Base-by-base conservation (phyloP, 352 stramenopile genomes). In the Pythium folliculosum region DNA sequence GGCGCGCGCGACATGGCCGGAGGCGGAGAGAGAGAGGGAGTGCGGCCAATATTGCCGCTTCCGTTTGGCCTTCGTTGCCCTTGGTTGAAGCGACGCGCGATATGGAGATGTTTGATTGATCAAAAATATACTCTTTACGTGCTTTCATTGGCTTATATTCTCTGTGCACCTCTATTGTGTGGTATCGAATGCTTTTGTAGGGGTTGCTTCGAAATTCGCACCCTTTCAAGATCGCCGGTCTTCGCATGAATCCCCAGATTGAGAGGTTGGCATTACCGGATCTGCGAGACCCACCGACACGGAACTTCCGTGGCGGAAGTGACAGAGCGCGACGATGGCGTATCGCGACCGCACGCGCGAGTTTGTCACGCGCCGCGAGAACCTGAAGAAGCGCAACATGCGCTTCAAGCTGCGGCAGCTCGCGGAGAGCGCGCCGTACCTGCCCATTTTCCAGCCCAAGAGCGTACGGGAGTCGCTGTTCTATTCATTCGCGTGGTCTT, bases 341-440 rank as follows among this genome's bases (percentile, higher is more conserved):
- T 74, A 89, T 61, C 79, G 84, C 2, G 77, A 92, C 56, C 79
- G 88, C 16, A 88, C 82, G 37, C 55, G 65, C 16, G 70, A 78
- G 54, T 92, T 88, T 66, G 10, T 23, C 2, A 65, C 73, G 69
- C 72, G 80, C 0, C 75, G 84, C 13, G 60, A 51, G 5, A 81
- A 80, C 17, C 65, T 89, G 27, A 78, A 82, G 61, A 84, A 77
- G 70, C 78, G 77, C 40, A 85, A 85, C 45, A 53, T 89, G 69
- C 70, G 80, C 45, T 89, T 90, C 44, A 76, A 79, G 59, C 71
- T 92, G 76, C 77, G 72, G 1, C 71, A 78, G 17, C 60, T 86
- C 14, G 56, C 81, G 32, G 74, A 80, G 22, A 78, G 67, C 0
- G 70, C 77, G 43, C 69, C 78, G 54, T 68, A 86, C 27, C 49